A percentile compares a stretch with the other conserved stretches of the same genome.
Conservation (phyloP, 352 stramenopile genomes). For the Pythium periplocum region DNA sequence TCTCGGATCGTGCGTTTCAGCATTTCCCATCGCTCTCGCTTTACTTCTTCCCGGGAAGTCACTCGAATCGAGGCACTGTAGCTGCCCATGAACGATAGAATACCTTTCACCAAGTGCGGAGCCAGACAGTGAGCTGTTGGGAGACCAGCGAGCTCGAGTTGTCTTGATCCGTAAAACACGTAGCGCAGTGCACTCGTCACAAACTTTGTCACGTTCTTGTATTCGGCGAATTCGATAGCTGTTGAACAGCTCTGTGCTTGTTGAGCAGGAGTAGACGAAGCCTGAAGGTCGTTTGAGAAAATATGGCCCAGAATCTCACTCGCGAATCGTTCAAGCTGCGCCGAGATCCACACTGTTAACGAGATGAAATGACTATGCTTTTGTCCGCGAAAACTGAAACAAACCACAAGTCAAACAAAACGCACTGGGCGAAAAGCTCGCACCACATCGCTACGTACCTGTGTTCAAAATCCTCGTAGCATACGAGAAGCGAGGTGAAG, state of each 20-base stretch:
- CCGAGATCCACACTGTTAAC: conserved; percentile 78
- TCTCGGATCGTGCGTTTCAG: conserved; percentile 61
- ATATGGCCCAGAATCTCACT: conserved; percentile 70
- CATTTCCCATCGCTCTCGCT: conserved; percentile 82
- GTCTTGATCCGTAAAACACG: conserved; percentile 75
- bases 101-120: conserved; percentile 49
- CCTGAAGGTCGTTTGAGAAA: conserved; percentile 40
- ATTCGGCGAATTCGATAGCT: conserved; percentile 64
- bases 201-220: conserved; percentile 72
- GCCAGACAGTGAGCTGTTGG: conserved; percentile 71
- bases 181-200: conserved; percentile 71
- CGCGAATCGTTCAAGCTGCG: conserved; percentile 71
- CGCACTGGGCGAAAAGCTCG: neutral
- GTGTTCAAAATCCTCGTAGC: conserved; percentile 75
- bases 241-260: conserved; percentile 2
- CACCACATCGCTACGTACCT: conserved; percentile 27
- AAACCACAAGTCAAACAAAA: conserved; percentile 6
- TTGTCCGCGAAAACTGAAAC: conserved; percentile 59
- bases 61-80: conserved; percentile 71
- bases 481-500: conserved; percentile 82
- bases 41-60: conserved; percentile 67
- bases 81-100: conserved; percentile 52
- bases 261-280: conserved; percentile 5
- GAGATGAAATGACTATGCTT: conserved; percentile 72
- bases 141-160: conserved; percentile 72